Conservation (phyloP, 768 basidiomycete species). For the Postia placenta region DNA sequence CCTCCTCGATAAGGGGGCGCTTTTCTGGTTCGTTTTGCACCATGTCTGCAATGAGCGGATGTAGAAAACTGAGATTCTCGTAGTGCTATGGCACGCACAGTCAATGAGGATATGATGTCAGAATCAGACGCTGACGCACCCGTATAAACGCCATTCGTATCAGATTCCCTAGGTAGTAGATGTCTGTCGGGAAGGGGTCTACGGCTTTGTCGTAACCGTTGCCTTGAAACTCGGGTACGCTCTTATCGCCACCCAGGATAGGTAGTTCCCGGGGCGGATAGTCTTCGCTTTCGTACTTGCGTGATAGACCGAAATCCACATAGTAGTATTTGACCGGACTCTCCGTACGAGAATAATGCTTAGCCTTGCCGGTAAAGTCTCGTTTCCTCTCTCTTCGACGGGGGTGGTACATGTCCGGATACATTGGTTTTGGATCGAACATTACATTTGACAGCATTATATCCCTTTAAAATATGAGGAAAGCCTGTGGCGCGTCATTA, state of each 20-base stretch:
- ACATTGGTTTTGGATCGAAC: constrained; percentile 8
- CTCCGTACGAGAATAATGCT: too few species aligned
- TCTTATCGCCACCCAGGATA: constrained; percentile 15
- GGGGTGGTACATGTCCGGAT: constrained; percentile 6
- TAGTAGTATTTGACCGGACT: too few species aligned
- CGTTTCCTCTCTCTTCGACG: background rate
- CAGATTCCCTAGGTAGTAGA: too few species aligned
- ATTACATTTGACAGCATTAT: constrained; percentile 5
- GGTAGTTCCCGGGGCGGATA: too few species aligned
- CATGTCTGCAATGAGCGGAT: too few species aligned
- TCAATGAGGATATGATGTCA: background rate
- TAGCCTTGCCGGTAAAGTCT: background rate
- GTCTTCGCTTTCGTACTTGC: constrained; percentile 10
- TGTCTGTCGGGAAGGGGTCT: constrained; percentile 15
- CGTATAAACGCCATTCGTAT: constrained; percentile 7
- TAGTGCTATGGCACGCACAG: constrained; percentile 9
- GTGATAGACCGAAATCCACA: constrained; percentile 24
- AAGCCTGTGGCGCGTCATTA: background rate
- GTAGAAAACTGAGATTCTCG: constrained; percentile 25
- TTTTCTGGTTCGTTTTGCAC: constrained; percentile 78
- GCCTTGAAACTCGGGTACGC: constrained; percentile 14
- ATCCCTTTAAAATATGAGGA: constrained; percentile 6
- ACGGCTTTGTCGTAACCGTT: constrained; percentile 4
- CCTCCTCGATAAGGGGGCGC: background rate
- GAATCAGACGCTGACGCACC: constrained; percentile 7